Evolutionary conservation across 805 yeast species (phyloP), one percentile per base, ranked within the genome.

Genomic region (Candida maesae): DNA sequence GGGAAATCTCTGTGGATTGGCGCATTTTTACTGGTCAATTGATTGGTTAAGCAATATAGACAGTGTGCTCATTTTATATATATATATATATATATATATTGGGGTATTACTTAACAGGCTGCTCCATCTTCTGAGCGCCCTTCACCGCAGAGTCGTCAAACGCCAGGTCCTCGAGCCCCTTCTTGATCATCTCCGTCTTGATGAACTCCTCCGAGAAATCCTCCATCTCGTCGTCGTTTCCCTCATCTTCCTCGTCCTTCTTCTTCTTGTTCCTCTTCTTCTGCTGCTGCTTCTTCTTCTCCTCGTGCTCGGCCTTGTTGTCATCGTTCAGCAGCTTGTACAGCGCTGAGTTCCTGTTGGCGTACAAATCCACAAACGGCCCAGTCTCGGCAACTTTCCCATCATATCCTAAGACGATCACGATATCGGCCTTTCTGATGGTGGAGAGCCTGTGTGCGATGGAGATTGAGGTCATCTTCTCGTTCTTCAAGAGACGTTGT

Each of bases 401-500:
- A 32, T 87, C 84, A 38, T 76, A 70, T 33, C 87, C 90, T 27
- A 93, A 68, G 4, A 93, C 98, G 48, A 93, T 79, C 12, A 91
- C 79, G 47, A 84, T 72, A 46, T 87, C 89, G 42, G 96, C 84
- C 64, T 90, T 79, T 51, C 81, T 78, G 42, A 93, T 93, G 0
- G 99, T 93, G 16, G 96, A 84, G 44, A 90, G 68, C 51, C 98
- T 73, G 61, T 91, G 99, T 2, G 98, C 98, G 53, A 93, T 90
- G 40, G 95, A 84, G 33, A 93, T 85, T 3, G 89, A 79, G 0
- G 97, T 91, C 35, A 80, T 63, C 15, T 79, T 68, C 36, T 78
- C 76, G 21, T 79, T 73, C 39, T 68, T 65, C 65, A 78, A 75
- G 38, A 90, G 66, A 33, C 69, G 64, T 24, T 81, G 79, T 46